Evolutionary conservation across 305 asterid genomes (phyloP).

Genomic region (Solanum chacoense): DNA sequence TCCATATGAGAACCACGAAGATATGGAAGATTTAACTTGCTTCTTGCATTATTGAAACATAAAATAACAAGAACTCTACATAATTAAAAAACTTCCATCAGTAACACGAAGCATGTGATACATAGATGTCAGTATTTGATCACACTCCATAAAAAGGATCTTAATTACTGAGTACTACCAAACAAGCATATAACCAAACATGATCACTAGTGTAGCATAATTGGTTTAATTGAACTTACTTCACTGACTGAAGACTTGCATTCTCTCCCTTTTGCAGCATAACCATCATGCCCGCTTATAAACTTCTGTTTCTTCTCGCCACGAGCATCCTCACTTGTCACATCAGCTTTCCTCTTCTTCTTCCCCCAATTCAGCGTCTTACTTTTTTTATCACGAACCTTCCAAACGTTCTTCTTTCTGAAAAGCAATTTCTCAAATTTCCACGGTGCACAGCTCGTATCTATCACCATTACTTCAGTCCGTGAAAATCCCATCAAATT

Average conservation of each 20-base stretch:
- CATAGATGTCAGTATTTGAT: not conserved
- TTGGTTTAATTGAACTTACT: conserved; percentile 28
- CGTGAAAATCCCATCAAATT: conserved; percentile 53
- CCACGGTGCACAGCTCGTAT: conserved; percentile 72
- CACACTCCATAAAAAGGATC: not conserved
- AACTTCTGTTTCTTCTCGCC: conserved; percentile 38
- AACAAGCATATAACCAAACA: not conserved
- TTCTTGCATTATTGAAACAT: not conserved
- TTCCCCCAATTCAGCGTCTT: conserved; percentile 20
- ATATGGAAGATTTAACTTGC: not conserved
- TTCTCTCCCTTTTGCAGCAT: conserved; percentile 9
- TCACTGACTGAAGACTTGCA: conserved; percentile 16
- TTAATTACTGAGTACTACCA: not conserved
- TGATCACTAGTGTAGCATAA: not conserved
- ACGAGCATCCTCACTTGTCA: conserved; percentile 10
- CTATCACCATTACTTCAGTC: conserved; percentile 77
- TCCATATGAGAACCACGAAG: not conserved
- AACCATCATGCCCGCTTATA: conserved; percentile 11
- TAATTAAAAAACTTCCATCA: not conserved
- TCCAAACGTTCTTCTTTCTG: conserved; percentile 81
- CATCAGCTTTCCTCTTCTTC: conserved; percentile 40
- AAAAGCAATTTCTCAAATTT: conserved; percentile 71
- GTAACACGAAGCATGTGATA: not conserved
- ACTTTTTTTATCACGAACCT: conserved; percentile 59
- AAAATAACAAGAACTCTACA: not conserved